These are phyloP conservation scores for Suillus sp. DNA, from an alignment of 768 basidiomycete species.

Conservation along the genomic window DNA sequence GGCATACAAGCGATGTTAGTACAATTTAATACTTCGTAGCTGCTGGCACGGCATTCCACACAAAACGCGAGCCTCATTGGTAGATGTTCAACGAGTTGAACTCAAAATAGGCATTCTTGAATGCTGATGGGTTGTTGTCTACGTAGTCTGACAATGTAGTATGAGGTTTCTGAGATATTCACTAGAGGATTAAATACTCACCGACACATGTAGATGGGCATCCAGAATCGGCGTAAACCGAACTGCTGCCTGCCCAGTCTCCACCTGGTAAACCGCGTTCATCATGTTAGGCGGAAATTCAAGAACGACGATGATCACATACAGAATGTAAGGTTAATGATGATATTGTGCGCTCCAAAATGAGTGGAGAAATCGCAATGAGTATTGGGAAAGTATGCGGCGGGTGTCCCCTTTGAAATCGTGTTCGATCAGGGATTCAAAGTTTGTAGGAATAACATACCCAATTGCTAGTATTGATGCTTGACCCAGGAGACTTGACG, in stretches of 20 bases:
- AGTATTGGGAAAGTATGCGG: conserved; percentile 61
- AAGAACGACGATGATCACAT: conserved; percentile 10
- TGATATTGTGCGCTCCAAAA: conserved; percentile 60
- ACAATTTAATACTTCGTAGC: neutral
- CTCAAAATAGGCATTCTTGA: conserved; percentile 43
- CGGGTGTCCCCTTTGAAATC: conserved; percentile 51
- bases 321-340: conserved; percentile 53
- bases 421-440: neutral
- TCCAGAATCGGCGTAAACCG: conserved; percentile 21
- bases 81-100: conserved; percentile 42
- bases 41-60: neutral
- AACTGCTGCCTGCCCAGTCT: conserved; percentile 31
- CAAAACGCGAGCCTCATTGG: conserved; percentile 17
- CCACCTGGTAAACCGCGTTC: conserved; percentile 23
- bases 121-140: conserved; percentile 33
- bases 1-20: neutral
- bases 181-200: conserved; percentile 15
- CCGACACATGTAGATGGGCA: conserved; percentile 33
- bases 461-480: conserved; percentile 28
- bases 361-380: conserved; percentile 57
- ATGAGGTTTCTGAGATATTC: neutral
- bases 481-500: conserved; percentile 27
- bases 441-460: conserved; percentile 13
- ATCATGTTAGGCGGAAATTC: conserved; percentile 15
- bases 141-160: conserved; percentile 32